Base-by-base conservation (phyloP, 2,329 filamentous ascomycete species). In the Berkeleyomyces rouxiae region DNA sequence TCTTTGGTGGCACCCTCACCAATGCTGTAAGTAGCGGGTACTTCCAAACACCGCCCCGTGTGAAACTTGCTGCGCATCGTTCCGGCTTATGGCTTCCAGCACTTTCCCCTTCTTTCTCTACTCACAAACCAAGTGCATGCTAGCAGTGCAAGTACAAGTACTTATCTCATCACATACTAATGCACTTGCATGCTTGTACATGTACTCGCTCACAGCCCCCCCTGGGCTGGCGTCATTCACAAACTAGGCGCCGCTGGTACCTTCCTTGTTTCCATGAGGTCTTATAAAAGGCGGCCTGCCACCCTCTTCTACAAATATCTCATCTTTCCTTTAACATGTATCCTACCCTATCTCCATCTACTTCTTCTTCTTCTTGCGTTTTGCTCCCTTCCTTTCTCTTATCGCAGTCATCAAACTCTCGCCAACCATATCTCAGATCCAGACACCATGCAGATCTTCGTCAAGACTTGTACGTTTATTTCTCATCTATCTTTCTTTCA, bases 361-460 rank as follows among this genome's bases (percentile, higher is more conserved):
- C 63, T 63, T 64, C 62, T 63, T 58, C 61, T 37, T n/a, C 31
- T 5, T 13, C 61, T 7, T 59, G 65, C 64, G 65, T 58, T 61
- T 66, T 62, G 63, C 63, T 63, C 59, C 11, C 42, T 63, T 63
- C 59, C 63, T 67, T 61, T 58, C 63, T 60, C 62, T 44, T 63
- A 57, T 16, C 57, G 62, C 46, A 64, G 37, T 61, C 62, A 43
- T 61, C 46, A 39, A 58, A 37, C 59, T 61, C 63, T 37, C 58
- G 42, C 36, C 4, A 46, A 36, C 16, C 36, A 33, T 60, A 64
- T 58, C 59, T 4, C 63, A 65, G 55, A 66, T 60, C 59, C 23
- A 58, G 65, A 43, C 59, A 67, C 59, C 61, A 95, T 96, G 91
- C 91, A 96, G 82, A 96, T 96, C 82, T 96, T 96, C 77, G 91